phyloP scores from a whole-genome alignment of 192 early-diverging fungal genomes.

The Backusella sp. region DNA sequence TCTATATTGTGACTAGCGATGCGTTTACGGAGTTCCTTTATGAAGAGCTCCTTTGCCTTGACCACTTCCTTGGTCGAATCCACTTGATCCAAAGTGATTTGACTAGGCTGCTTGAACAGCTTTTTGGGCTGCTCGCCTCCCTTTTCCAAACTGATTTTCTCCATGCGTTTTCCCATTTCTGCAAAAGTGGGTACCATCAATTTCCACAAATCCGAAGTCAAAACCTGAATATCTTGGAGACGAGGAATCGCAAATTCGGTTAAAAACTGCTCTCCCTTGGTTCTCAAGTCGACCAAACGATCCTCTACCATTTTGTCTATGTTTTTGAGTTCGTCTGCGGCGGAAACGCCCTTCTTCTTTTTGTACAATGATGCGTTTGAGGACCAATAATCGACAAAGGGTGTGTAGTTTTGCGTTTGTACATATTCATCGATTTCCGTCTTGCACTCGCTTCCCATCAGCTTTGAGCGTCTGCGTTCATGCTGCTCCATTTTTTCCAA shows the following conservation, averaged over 20 bases:
- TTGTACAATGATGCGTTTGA: background rate
- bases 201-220: background rate
- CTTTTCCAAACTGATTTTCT: background rate
- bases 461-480: conserved; percentile 12
- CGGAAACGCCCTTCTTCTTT: conserved; percentile 9
- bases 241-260: background rate
- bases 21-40: conserved; percentile 42
- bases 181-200: background rate
- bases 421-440: conserved; percentile 24
- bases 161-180: conserved; percentile 1
- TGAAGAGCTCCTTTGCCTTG: conserved; percentile 23
- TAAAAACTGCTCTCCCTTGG: background rate
- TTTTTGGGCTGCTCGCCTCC: background rate
- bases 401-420: conserved; percentile 15
- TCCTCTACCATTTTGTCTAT: conserved; percentile 1
- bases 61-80: conserved; percentile 20
- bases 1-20: conserved; percentile 42
- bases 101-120: background rate
- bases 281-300: background rate
- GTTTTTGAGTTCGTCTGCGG: conserved; percentile 1
- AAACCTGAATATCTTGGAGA: background rate
- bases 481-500: conserved; percentile 17
- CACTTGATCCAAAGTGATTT: conserved; percentile 10
- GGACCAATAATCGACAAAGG: conserved; percentile 57
- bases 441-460: conserved; percentile 31